These are phyloP conservation scores for Malus sieversii DNA, from an alignment of 306 rosid species.

Conservation along the genomic window DNA sequence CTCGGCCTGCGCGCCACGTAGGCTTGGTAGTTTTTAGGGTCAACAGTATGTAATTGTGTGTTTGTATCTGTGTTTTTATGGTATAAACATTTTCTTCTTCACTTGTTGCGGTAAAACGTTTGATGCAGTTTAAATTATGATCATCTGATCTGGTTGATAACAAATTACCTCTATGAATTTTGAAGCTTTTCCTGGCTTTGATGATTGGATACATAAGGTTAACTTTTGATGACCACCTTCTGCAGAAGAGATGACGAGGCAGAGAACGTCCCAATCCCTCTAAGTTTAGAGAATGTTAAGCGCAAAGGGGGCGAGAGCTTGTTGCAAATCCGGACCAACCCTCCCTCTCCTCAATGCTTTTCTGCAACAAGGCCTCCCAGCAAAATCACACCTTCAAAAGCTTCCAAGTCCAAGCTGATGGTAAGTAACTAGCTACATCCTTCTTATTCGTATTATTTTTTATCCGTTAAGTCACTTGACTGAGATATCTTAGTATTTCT, in stretches of 20 bases:
- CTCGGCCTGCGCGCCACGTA: no score
- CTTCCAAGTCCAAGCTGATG: slow-evolving; percentile 52
- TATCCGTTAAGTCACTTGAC: not conserved
- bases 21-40: no score
- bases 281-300: slow-evolving; percentile 44
- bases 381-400: slow-evolving; percentile 38
- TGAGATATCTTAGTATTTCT: not conserved
- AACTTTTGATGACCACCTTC: slow-evolving; percentile 7
- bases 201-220: not conserved
- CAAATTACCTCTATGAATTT: not conserved
- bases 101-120: not conserved
- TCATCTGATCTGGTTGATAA: not conserved
- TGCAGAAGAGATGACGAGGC: slow-evolving; percentile 50
- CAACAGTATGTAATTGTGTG: not conserved
- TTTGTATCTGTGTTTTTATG: not conserved
- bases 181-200: not conserved
- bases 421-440: slow-evolving; percentile 27
- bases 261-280: slow-evolving; percentile 53
- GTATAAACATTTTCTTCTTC: not conserved
- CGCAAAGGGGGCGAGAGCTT: slow-evolving; percentile 36
- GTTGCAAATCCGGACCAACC: slow-evolving; percentile 68
- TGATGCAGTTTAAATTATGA: not conserved
- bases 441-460: not conserved
- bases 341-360: slow-evolving; percentile 99
- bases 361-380: slow-evolving; percentile 37